A percentile compares a stretch with the other conserved stretches of the same genome.
Conservation (phyloP, 2,329 filamentous ascomycete species). For the Epichloe coenophiala region DNA sequence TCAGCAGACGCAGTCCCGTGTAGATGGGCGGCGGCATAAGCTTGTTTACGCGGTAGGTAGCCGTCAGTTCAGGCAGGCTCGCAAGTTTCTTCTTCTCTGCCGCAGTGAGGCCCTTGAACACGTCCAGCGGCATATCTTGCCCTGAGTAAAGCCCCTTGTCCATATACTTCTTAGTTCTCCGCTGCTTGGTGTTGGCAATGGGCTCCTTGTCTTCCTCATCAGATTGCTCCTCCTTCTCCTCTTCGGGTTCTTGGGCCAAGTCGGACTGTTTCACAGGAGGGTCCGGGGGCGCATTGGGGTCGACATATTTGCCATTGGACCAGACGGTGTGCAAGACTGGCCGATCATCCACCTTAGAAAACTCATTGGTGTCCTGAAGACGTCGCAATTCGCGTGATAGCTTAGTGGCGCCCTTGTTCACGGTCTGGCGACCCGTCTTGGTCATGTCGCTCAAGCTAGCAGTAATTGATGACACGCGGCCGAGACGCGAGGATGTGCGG, state of each 20-base stretch:
- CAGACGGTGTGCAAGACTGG: slow-evolving; percentile 47
- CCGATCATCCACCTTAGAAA: slow-evolving; percentile 41
- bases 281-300: slow-evolving; percentile 28
- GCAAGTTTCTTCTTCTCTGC: slow-evolving; percentile 38
- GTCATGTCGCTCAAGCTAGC: slow-evolving; percentile 39
- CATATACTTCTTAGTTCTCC: slow-evolving; percentile 61
- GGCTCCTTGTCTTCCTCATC: slow-evolving; percentile 11
- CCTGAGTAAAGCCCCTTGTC: slow-evolving; percentile 77
- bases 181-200: slow-evolving; percentile 23
- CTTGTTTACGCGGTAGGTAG: slow-evolving; percentile 36
- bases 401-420: slow-evolving; percentile 33
- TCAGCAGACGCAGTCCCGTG: slow-evolving; percentile 55
- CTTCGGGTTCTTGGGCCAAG: slow-evolving; percentile 9
- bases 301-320: slow-evolving; percentile 51
- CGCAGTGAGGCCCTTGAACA: slow-evolving; percentile 32
- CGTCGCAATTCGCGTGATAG: slow-evolving; percentile 44
- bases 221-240: neutral
- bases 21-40: slow-evolving; percentile 67
- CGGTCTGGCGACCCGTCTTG: slow-evolving; percentile 45
- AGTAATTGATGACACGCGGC: slow-evolving; percentile 26
- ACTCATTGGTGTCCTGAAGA: slow-evolving; percentile 51
- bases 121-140: slow-evolving; percentile 45
- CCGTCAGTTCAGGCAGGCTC: slow-evolving; percentile 32
- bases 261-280: slow-evolving; percentile 23
- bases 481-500: slow-evolving; percentile 29